A percentile compares a stretch with the other conserved stretches of the same genome.
These are phyloP conservation scores for Paramecium tetraurelia DNA, from an alignment of 73 alveolate genomes.

Conservation along the genomic window DNA sequence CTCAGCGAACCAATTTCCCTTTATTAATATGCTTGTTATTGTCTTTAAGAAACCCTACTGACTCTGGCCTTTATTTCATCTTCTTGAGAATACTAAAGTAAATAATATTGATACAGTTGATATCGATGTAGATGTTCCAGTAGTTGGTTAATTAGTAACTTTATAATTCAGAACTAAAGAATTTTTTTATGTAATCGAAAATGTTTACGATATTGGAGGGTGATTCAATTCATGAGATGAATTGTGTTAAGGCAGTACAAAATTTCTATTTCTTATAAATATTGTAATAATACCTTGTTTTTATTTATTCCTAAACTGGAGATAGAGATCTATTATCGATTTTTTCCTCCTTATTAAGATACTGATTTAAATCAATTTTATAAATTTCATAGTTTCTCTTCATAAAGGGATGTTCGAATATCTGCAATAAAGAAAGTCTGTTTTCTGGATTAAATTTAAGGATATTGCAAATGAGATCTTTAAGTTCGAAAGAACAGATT, in stretches of 20 bases:
- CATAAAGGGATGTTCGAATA: slow-evolving; percentile 27
- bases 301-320: background rate
- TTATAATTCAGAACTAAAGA: background rate
- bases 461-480: background rate
- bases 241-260: background rate
- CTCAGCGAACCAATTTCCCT: background rate
- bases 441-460: slow-evolving; percentile 7
- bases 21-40: background rate
- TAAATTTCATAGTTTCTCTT: background rate
- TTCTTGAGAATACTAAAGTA: background rate
- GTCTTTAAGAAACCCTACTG: background rate
- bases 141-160: background rate
- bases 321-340: background rate
- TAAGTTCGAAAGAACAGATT: background rate
- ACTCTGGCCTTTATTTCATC: slow-evolving; percentile 30
- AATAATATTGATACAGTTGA: background rate
- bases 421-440: background rate
- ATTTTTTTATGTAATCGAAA: background rate
- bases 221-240: background rate
- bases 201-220: background rate
- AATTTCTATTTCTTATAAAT: background rate
- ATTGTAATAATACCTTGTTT: background rate
- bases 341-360: slow-evolving; percentile 10
- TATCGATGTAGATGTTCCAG: background rate
- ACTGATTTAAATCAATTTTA: background rate